Base-by-base conservation (phyloP, 2,329 filamentous ascomycete genomes). In the Talaromyces sp. region DNA sequence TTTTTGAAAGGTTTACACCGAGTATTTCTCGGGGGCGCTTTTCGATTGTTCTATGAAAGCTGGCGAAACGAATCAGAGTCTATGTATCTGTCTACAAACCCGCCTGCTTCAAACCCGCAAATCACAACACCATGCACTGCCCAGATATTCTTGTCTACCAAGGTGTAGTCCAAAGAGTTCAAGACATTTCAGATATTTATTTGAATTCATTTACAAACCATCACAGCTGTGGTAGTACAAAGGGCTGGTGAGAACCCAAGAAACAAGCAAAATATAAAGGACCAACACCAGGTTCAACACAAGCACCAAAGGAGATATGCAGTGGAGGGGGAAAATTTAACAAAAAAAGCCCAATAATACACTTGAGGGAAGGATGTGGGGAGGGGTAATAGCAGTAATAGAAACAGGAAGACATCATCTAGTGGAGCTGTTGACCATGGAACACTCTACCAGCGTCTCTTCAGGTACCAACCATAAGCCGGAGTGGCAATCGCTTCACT, bases 391-490 rank as follows among this genome's bases (percentile, higher is more conserved):
- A 24, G 36, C 45, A 48, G 49, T 59, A 58, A 55, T 58, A 59
- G 50, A 63, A 61, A 58, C 52, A 56, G 57, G 49, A 59, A 57
- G 50, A 56, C 47, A 43, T 58, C 49, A 52, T 48, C 30, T 33
- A 19, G 43, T 35, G 16, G 29, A 49, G 44, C 37, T 29, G 57
- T 48, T 39, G 14, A 47, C 49, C 47, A 50, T 46, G 33, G 20
- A 51, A 54, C 20, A 57, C 40, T 52, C 51, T 57, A 70, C 73
- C 85, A 95, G 69, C 91, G 81, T 71, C 91, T 84, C 72, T 88
- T 82, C 76, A 97, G 74, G 74, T 97, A 99, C 93, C 93, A 99
- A 73, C 90, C 92, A 74, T 92, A 96, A 0, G 91, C 91, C 69
- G 95, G 76, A 72, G 91, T 90, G 69, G 83, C 86, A n/a, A 86